A percentile compares a stretch with the other conserved stretches of the same genome.
Conservation (phyloP, 495 filamentous ascomycete genomes). For the Cercophora sp. region DNA sequence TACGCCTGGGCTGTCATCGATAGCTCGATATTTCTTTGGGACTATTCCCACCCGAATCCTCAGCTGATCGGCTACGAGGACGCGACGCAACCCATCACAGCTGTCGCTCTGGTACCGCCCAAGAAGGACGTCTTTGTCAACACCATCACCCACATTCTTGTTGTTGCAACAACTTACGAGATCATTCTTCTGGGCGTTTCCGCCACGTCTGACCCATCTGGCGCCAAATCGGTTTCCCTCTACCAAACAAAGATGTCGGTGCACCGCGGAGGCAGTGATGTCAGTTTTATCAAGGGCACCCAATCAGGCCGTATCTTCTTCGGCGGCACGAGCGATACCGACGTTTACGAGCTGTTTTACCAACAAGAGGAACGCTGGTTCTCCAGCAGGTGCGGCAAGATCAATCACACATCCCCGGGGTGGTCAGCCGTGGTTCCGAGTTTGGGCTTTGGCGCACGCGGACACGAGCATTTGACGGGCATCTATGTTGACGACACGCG, state of each 20-base stretch:
- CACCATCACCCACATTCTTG: slow-evolving; percentile 77
- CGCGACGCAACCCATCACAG: slow-evolving; percentile 75
- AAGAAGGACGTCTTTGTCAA: slow-evolving; percentile 79
- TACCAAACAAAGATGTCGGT: slow-evolving; percentile 82
- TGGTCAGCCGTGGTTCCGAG: slow-evolving; percentile 65
- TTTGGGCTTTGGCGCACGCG: slow-evolving; percentile 28
- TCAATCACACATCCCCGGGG: slow-evolving; percentile 80
- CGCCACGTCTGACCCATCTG: slow-evolving; percentile 53
- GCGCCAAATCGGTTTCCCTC: slow-evolving; percentile 64
- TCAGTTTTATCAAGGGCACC: slow-evolving; percentile 73
- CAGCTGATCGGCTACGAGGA: slow-evolving; percentile 92
- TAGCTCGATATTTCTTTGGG: slow-evolving; percentile 94
- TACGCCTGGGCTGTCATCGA: slow-evolving; percentile 97
- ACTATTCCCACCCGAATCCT: slow-evolving; percentile 83
- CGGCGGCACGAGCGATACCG: slow-evolving; percentile 69
- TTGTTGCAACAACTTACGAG: slow-evolving; percentile 79
- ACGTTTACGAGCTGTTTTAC: slow-evolving; percentile 91
- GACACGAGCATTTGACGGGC: slow-evolving; percentile 60
- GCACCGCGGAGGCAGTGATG: slow-evolving; percentile 61
- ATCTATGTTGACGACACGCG: slow-evolving; percentile 86
- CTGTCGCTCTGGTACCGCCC: slow-evolving; percentile 77
- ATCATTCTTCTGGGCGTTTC: slow-evolving; percentile 80
- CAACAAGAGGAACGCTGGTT: slow-evolving; percentile 98
- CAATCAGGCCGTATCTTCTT: slow-evolving; percentile 89
- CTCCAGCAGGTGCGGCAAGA: slow-evolving; percentile 68